Evolutionary conservation across 306 rosid genomes (phyloP).

Genomic region (Parietaria judaica): DNA sequence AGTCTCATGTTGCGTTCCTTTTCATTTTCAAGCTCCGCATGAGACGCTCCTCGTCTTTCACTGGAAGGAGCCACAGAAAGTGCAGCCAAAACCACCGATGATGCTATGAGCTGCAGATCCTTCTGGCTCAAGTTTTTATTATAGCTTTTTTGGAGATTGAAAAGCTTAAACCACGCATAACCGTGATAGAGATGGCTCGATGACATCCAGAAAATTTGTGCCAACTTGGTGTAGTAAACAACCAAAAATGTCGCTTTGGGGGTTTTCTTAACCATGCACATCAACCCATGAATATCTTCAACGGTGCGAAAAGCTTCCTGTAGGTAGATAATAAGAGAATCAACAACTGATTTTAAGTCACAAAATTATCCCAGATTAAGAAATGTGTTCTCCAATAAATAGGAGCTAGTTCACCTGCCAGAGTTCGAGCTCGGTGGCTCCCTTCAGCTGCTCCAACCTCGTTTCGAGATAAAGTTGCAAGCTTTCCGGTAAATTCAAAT

Average conservation of each 20-base stretch:
- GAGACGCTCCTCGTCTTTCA: conserved; percentile 60
- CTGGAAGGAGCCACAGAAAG: conserved; percentile 83
- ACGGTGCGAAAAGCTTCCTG: conserved; percentile 97
- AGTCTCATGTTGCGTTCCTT: conserved; percentile 84
- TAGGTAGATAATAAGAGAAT: conserved; percentile 1
- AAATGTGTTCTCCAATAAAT: background rate
- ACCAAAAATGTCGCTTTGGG: conserved; percentile 96
- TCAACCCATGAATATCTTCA: conserved; percentile 92
- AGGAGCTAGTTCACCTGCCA: conserved; percentile 66
- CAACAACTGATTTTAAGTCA: background rate
- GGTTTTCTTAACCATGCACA: conserved; percentile 95
- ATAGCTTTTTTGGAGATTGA: conserved; percentile 76
- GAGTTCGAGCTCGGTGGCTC: conserved; percentile 88
- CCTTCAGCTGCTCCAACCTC: conserved; percentile 91
- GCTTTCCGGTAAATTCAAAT: conserved; percentile 80
- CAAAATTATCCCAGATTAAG: too few relatives aligned
- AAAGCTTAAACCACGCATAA: conserved; percentile 94
- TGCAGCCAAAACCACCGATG: conserved; percentile 92
- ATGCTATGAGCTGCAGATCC: conserved; percentile 91
- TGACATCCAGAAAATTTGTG: conserved; percentile 87
- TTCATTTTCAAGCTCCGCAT: conserved; percentile 79
- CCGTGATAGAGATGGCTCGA: conserved; percentile 89
- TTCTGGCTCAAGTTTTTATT: conserved; percentile 92
- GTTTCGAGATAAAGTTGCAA: conserved; percentile 91
- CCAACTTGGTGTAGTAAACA: conserved; percentile 83